Conservation (phyloP, 2,329 filamentous ascomycete species). For the Coniochaeta prunicola region DNA sequence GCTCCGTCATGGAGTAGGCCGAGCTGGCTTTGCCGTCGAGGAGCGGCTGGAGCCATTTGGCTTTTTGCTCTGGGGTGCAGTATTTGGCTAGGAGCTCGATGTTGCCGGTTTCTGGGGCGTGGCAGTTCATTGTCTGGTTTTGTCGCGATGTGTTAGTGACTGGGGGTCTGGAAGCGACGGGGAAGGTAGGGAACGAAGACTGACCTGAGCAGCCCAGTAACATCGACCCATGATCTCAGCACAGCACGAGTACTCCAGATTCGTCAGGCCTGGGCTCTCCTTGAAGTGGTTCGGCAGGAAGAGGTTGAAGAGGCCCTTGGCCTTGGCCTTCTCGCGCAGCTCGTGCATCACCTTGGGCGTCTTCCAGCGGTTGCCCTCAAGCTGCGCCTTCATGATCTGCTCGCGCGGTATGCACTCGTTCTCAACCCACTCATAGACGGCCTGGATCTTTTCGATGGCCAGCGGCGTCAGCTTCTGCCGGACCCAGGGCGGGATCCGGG, state of each 20-base stretch:
- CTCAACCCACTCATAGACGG: conserved; percentile 32
- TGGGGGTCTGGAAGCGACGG: background rate
- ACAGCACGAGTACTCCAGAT: conserved; percentile 36
- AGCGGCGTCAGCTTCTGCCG: conserved; percentile 13
- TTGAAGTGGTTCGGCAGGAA: conserved; percentile 31
- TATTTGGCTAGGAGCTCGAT: conserved; percentile 46
- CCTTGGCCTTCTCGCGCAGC: conserved; percentile 29
- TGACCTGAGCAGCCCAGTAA: conserved; percentile 29
- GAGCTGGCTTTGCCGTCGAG: conserved; percentile 38
- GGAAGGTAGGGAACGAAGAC: background rate
- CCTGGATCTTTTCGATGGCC: conserved; percentile 32
- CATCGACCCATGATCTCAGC: conserved; percentile 37
- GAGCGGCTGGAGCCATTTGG: conserved; percentile 39
- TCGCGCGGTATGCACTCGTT: conserved; percentile 34
- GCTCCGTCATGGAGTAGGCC: conserved; percentile 44
- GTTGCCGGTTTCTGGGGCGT: conserved; percentile 42
- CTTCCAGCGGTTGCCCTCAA: conserved; percentile 25
- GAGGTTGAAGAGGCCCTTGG: conserved; percentile 27
- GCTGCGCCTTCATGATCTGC: conserved; percentile 31
- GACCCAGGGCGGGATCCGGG: background rate
- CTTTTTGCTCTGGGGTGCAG: conserved; percentile 40
- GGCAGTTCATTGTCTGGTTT: conserved; percentile 32
- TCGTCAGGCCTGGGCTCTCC: conserved; percentile 34
- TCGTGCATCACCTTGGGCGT: conserved; percentile 32
- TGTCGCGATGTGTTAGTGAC: background rate